Base-by-base conservation (phyloP, 192 early-diverging fungal species). In the Umbelopsis isabellina region DNA sequence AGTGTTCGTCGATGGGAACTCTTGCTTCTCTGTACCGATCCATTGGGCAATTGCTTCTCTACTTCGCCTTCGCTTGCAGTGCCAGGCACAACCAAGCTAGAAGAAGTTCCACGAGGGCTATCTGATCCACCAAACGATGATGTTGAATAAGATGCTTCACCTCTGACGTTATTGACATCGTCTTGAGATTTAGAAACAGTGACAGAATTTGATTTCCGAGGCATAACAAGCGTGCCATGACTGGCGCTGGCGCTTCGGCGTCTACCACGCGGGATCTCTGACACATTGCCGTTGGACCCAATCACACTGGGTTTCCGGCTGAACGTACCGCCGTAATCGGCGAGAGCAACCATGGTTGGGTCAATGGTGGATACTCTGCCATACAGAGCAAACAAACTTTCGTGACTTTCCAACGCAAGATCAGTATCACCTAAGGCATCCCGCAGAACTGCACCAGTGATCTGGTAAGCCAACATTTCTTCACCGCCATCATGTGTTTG, bases 321-420 rank as follows among this genome's bases (percentile, higher is more conserved):
- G 37, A 46, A 73, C 9, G 58, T 35, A 13, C 72, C 66, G 23
- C 80, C 74, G 48, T 83, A 83, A 16, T 76, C 18, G 9, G 67
- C 75, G 15, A 70, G 76, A 30, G 37, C 70, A 5, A 67, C 58
- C 0, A 76, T 71, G 4, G 48, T 41, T 15, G 69, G 68, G 16
- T 82, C 78, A 20, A 77, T 47, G 12, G 82, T 71, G 64, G 77
- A 83, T 0, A 87, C 73, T 45, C 78, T 84, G 1, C 85, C 86
- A 71, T 89, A 93, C 4, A 90, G 78, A 8, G 80, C 72, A 80
- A 93, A 93, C 64, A 93, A 65, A 1, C 64, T 79, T 66, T 86
- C 82, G 41, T 89, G 87, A 11, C 74, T 79, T 49, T 87, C 77
- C 15, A 93, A 65, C 0, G 81, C 74, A 0, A 80, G 72, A 23